Base-by-base conservation (phyloP, 2,329 filamentous ascomycete species). In the Alternaria consortialis region DNA sequence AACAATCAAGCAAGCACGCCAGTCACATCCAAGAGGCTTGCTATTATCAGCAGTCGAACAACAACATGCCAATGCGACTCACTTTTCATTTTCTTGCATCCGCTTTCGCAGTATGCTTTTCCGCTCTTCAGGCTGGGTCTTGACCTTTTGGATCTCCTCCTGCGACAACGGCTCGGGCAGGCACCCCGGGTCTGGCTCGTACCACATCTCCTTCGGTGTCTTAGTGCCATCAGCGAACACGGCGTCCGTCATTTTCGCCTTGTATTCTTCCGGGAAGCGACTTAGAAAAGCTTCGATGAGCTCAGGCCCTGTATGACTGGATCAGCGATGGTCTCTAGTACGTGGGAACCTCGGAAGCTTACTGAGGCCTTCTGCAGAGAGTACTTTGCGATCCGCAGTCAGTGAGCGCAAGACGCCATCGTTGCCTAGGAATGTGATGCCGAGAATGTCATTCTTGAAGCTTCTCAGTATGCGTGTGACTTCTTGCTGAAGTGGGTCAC, bases 401-500 rank as follows among this genome's bases (percentile, higher is more conserved):
- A 60, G 15, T 4, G 53, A 60, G 15, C 57, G 57, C 32, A 63
- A 44, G 17, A 63, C 27, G n/a, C 61, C 61, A 34, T 63, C 57
- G 42, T 25, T 60, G 3, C 61, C 32, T 13, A 63, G 48, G 0
- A 54, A 43, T 11, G 51, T 39, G 47, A 60, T 46, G 6, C 57
- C 53, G 37, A 60, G 47, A 17, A 63, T 54, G 32, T 63, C 53
- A 7, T 53, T 51, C 47, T 44, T 23, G 39, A 63, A 46, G n/a
- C 12, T 11, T 13, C 46, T 39, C 11, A 63, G 47, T 7, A 57
- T 20, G 17, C 36, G 32, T 8, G 32, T 42, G 12, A 61, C 34
- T 12, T 63, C 57, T 42, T 61, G 44, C 27, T 63, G 61, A 2
- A 60, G 42, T 11, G 57, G 48, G 25, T 61, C 57, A 17, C 29